A percentile compares a stretch with the other conserved stretches of the same genome.
Conservation (phyloP, 257 asterid species). For the Lycium ferocissimum region DNA sequence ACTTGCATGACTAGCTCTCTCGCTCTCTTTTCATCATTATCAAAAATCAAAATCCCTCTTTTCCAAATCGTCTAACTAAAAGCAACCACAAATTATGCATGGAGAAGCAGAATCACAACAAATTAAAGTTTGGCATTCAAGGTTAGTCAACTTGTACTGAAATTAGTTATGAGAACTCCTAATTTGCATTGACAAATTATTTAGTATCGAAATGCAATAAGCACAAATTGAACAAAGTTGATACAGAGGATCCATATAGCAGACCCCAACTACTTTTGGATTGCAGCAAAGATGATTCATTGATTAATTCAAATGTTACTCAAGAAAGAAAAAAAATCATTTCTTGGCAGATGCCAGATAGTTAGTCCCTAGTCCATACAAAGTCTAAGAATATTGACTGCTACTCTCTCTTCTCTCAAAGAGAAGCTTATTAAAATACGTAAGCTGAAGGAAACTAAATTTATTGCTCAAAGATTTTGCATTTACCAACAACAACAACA, state of each 20-base stretch:
- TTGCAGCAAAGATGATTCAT: background rate
- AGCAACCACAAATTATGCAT: background rate
- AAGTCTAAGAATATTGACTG: conserved; percentile 2
- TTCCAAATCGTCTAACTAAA: background rate
- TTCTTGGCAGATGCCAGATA: background rate
- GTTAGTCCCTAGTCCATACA: background rate
- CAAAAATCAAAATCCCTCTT: conserved; percentile 9
- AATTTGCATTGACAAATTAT: background rate
- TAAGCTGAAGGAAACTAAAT: background rate
- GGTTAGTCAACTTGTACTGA: background rate
- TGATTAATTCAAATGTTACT: background rate
- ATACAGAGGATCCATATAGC: background rate
- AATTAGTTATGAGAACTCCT: conserved; percentile 5
- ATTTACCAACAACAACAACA: background rate
- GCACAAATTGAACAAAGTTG: background rate
- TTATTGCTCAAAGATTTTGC: background rate
- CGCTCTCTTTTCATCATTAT: background rate
- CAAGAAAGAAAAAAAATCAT: background rate
- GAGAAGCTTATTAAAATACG: background rate
- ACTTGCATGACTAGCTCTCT: background rate
- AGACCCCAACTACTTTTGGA: background rate
- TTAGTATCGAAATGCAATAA: background rate
- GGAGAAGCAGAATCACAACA: background rate
- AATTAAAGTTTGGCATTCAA: background rate
- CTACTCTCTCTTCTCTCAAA: conserved; percentile 1